phyloP scores from a whole-genome alignment of 2,329 filamentous ascomycete genomes.

The Penicillium oxalicum region DNA sequence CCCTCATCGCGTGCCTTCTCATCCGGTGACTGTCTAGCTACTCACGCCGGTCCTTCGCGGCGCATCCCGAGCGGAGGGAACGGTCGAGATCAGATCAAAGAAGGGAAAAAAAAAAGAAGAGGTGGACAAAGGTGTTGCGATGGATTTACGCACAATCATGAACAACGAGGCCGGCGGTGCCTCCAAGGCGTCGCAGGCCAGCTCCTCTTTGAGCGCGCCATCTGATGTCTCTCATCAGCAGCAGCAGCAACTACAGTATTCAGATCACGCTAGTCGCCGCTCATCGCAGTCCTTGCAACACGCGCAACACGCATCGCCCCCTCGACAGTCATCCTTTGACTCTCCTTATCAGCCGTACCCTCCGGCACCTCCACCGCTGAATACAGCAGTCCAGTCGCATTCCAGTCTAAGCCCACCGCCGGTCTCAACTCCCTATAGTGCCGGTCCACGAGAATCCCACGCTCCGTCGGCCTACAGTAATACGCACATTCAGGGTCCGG shows the following conservation, averaged over 20 bases:
- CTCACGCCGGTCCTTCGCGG: conserved; percentile 18
- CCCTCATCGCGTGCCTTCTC: conserved; percentile 8
- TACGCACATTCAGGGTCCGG: conserved; percentile 22
- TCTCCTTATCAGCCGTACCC: conserved; percentile 35
- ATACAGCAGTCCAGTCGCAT: conserved; percentile 26
- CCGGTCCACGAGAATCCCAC: conserved; percentile 33
- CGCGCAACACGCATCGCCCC: conserved; percentile 39
- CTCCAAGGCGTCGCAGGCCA: conserved; percentile 26
- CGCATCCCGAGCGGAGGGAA: conserved; percentile 2
- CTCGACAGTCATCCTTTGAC: conserved; percentile 35
- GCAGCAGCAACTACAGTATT: conserved; percentile 21
- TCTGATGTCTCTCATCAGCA: conserved; percentile 25
- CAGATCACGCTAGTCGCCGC: conserved; percentile 22
- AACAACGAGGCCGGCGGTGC: conserved; percentile 39
- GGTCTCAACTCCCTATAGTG: conserved; percentile 26
- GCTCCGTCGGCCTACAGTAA: conserved; percentile 24
- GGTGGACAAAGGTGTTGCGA: conserved; percentile 24
- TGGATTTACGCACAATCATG: conserved; percentile 51
- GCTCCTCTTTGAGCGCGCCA: conserved; percentile 25
- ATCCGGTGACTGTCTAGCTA: conserved; percentile 11
- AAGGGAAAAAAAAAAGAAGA: no score
- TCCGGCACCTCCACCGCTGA: conserved; percentile 26
- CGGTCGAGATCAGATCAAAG: background rate
- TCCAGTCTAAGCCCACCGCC: conserved; percentile 31
- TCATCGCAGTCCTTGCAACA: conserved; percentile 42